Evolutionary conservation across 768 basidiomycete genomes (phyloP).

Genomic region (Lentinula raphanica): DNA sequence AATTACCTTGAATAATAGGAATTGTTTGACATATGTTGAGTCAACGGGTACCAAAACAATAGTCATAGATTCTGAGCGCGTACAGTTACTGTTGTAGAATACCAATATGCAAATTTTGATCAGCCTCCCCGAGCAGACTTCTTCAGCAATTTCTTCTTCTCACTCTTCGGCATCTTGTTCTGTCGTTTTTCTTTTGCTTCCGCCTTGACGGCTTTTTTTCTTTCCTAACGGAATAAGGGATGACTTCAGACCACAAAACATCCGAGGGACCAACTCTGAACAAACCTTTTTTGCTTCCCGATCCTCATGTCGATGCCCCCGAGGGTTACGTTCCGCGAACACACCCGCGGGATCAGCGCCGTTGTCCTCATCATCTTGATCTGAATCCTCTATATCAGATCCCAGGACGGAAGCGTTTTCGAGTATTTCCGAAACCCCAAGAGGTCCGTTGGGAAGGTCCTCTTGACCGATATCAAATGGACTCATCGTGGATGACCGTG

Average conservation of each 20-base stretch:
- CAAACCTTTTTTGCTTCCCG: conserved; percentile 83
- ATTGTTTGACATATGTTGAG: neutral
- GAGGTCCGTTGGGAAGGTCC: conserved; percentile 19
- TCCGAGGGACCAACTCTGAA: conserved; percentile 6
- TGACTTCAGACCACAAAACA: conserved; percentile 3
- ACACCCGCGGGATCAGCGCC: conserved; percentile 22
- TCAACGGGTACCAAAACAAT: no score
- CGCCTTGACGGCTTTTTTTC: conserved; percentile 85
- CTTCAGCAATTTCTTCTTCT: conserved; percentile 86
- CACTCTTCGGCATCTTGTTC: conserved; percentile 91
- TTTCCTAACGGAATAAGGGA: conserved; percentile 51
- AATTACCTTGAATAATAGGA: neutral
- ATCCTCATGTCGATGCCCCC: conserved; percentile 92
- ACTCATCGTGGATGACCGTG: conserved; percentile 10
- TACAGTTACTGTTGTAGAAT: neutral
- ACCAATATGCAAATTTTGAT: conserved; percentile 6
- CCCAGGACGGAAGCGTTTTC: neutral
- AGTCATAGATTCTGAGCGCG: neutral
- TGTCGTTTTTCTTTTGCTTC: conserved; percentile 86
- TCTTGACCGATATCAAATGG: conserved; percentile 7
- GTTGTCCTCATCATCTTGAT: conserved; percentile 27
- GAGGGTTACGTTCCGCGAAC: conserved; percentile 52
- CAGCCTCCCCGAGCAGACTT: conserved; percentile 18
- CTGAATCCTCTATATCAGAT: conserved; percentile 26
- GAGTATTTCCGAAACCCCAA: conserved; percentile 27